A percentile compares a stretch with the other conserved stretches of the same genome.
phyloP scores from a whole-genome alignment of 768 basidiomycete genomes.

The Rickenella mellea region DNA sequence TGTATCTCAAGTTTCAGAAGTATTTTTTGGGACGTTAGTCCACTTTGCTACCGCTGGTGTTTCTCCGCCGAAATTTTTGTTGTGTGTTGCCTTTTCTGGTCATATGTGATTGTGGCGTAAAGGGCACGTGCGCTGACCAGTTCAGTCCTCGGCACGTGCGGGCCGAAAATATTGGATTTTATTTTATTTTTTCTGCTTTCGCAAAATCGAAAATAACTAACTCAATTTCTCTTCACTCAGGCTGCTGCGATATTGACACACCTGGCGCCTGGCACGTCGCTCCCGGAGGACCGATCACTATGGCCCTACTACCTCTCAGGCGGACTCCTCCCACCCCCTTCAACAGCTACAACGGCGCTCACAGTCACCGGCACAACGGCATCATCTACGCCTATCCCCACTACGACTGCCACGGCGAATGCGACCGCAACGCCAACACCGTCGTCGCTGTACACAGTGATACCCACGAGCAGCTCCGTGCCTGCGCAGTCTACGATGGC shows the following conservation, averaged over 20 bases:
- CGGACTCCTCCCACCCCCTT: constrained; percentile 52
- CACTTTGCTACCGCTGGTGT: neutral
- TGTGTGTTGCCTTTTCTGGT: neutral
- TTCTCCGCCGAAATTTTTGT: neutral
- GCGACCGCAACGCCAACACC: constrained; percentile 2
- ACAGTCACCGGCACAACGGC: constrained; percentile 6
- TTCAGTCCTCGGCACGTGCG: too few relatives aligned
- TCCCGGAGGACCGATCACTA: constrained; percentile 89
- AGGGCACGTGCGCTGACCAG: too few relatives aligned
- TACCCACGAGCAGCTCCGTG: constrained; percentile 42
- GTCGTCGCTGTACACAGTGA: constrained; percentile 8
- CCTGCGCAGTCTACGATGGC: constrained; percentile 24
- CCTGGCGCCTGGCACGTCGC: constrained; percentile 65
- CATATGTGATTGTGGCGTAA: neutral
- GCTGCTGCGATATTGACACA: constrained; percentile 94
- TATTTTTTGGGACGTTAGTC: neutral
- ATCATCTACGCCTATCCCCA: constrained; percentile 6
- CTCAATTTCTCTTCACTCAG: constrained; percentile 23
- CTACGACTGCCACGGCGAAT: constrained; percentile 11
- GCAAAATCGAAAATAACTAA: constrained; percentile 1
- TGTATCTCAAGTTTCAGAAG: constrained; percentile 11
- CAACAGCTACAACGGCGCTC: constrained; percentile 9
- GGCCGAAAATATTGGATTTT: neutral
- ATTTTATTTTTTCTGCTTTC: constrained; percentile 6
- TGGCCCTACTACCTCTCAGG: constrained; percentile 83